Evolutionary conservation across 2,329 filamentous ascomycete species (phyloP).

Genomic region (Diaporthe ampelina): DNA sequence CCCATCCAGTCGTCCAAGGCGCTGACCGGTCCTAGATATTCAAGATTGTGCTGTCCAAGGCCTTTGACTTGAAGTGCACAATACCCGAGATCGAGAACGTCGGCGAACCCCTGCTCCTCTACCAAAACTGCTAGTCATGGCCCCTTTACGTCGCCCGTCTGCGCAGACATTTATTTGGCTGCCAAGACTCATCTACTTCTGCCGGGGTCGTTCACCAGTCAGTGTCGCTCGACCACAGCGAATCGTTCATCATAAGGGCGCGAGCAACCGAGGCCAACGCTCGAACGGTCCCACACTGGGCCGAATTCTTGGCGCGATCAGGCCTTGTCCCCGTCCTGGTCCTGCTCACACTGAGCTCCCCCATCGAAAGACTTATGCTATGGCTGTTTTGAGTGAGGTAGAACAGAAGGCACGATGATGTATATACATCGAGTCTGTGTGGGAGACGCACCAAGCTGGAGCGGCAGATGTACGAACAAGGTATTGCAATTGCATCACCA

Average conservation of each 20-base stretch:
- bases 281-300: neutral
- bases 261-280: neutral
- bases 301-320: too few relatives aligned
- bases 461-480: constrained; percentile 30
- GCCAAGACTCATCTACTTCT: neutral
- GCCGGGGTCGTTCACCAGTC: neutral
- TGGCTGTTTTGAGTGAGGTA: neutral
- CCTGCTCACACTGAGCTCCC: neutral
- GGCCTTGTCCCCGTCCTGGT: neutral
- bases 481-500: neutral
- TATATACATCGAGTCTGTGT: constrained; percentile 3
- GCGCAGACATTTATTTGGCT: constrained; percentile 1
- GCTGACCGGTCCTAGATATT: constrained; percentile 79
- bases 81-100: constrained; percentile 99
- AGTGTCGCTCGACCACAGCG: neutral
- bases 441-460: neutral
- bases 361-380: neutral
- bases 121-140: constrained; percentile 73
- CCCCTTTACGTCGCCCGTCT: neutral
- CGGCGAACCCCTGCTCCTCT: constrained; percentile 93
- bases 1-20: neutral
- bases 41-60: constrained; percentile 99
- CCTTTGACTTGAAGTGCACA: constrained; percentile 98
- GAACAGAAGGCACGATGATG: constrained; percentile 4
- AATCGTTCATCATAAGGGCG: too few relatives aligned